Evolutionary conservation across 805 yeast species (phyloP).

Genomic region (Schwanniomyces occidentalis): DNA sequence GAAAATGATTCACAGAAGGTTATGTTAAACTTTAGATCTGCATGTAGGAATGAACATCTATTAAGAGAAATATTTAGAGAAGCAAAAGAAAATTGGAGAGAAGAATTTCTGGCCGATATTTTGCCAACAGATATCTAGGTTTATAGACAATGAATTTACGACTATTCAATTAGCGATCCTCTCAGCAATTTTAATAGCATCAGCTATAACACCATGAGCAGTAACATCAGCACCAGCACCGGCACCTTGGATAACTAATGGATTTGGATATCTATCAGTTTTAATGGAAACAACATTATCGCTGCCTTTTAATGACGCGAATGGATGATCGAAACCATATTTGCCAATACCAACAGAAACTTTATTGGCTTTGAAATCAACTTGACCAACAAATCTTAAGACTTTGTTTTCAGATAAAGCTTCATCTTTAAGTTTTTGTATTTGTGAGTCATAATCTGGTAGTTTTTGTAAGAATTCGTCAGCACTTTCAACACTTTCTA

Average conservation of each 20-base stretch:
- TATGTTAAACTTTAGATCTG: constrained; percentile 65
- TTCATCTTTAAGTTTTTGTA: constrained; percentile 72
- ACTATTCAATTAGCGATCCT: constrained; percentile 54
- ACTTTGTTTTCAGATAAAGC: constrained; percentile 87
- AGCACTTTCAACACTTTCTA: constrained; percentile 71
- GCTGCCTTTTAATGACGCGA: constrained; percentile 92
- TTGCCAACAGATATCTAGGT: constrained; percentile 6
- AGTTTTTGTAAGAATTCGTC: constrained; percentile 78
- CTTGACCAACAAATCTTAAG: constrained; percentile 88
- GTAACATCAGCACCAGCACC: constrained; percentile 82
- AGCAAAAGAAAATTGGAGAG: constrained; percentile 52
- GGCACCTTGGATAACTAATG: constrained; percentile 96
- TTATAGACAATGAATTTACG: constrained; percentile 5
- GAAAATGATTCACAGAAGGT: constrained; percentile 60
- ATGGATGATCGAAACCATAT: constrained; percentile 88
- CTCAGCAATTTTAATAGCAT: constrained; percentile 87
- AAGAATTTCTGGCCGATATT: constrained; percentile 10
- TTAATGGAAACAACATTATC: constrained; percentile 93
- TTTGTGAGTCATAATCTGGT: constrained; percentile 79
- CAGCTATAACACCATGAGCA: constrained; percentile 88
- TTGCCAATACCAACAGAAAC: constrained; percentile 88
- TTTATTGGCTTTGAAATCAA: constrained; percentile 67
- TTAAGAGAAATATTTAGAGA: constrained; percentile 56
- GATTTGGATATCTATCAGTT: constrained; percentile 89
- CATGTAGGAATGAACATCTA: constrained; percentile 53